Conservation (phyloP, 495 filamentous ascomycete genomes). For the Podospora sp. region DNA sequence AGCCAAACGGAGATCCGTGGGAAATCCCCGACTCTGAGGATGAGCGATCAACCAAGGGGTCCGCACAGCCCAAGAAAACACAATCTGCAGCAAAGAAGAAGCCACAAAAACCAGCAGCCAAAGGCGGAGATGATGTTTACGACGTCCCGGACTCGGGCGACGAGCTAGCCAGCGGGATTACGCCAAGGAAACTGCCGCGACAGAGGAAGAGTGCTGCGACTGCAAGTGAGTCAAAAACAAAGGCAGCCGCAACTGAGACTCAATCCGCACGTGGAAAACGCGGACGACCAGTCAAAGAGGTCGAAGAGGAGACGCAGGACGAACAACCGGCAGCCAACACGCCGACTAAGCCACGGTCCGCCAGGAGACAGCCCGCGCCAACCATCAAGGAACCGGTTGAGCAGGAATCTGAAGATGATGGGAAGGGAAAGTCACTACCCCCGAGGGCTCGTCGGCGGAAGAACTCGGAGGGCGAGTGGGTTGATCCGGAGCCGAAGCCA, state of each 20-base stretch:
- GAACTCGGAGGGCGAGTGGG: background rate
- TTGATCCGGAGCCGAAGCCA: constrained; percentile 18
- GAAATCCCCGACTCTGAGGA: constrained; percentile 36
- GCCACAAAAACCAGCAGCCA: constrained; percentile 7
- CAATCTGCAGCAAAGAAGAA: constrained; percentile 20
- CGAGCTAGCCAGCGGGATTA: constrained; percentile 28
- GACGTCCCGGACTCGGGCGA: constrained; percentile 47
- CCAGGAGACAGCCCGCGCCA: constrained; percentile 1
- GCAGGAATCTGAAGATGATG: constrained; percentile 3
- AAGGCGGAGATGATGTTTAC: constrained; percentile 34
- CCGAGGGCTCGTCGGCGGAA: background rate
- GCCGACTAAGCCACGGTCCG: constrained; percentile 14
- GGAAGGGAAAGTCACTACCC: background rate
- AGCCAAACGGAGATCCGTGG: constrained; percentile 1
- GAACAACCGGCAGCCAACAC: constrained; percentile 8
- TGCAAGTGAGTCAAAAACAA: constrained; percentile 7
- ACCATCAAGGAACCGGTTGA: background rate
- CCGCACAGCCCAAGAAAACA: constrained; percentile 18
- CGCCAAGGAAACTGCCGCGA: background rate
- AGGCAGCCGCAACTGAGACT: constrained; percentile 1
- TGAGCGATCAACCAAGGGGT: constrained; percentile 6
- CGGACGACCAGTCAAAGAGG: constrained; percentile 27
- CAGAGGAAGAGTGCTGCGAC: background rate
- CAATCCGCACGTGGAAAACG: constrained; percentile 24
- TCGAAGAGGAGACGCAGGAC: constrained; percentile 17